Base-by-base conservation (phyloP, 75 land plant genomes). In the Cryptomeria japonica region DNA sequence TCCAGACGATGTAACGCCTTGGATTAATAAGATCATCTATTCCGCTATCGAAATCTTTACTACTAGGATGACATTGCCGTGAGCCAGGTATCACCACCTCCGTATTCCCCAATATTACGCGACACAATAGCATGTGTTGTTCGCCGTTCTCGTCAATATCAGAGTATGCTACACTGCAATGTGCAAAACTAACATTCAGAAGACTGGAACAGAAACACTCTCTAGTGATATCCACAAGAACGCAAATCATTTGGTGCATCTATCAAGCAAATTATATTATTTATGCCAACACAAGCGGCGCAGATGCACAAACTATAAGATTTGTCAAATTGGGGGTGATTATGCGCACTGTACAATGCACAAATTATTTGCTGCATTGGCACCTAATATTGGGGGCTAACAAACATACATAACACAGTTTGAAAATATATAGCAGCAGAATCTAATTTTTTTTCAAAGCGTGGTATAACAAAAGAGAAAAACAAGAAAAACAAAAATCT, bases 121-220 rank as follows among this genome's bases (percentile, higher is more conserved):
- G 87, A 78, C 94, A 93, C 80, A 93, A 83, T n/a, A 93, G 87
- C 87, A 93, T 89, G 85, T 93, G 94, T 79, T 92, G 94, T 56
- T 89, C 91, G 36, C 94, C 94, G 49, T 90, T 93, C 89, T 93
- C 94, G 88, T 93, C 94, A 93, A 87, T 85, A 93, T 93, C 94
- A 58, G 93, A 79, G 86, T 90, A 90, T 68, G 79, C 16, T 34
- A 87, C 77, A 89, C 94, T 94, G 88, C 49, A 53, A 83, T 3
- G 5, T 12, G 46, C 28, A 38, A 41, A 38, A 19, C 19, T 42
- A 22, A 28, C 72, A 38, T 84, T 12, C n/a, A 19, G 87, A 73
- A 25, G 75, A 86, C 61, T 87, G 89, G 89, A 36, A 16, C 18
- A 56, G 18, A 15, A 86, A 94, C 84, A 86, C 87, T 93, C 31